phyloP scores from a whole-genome alignment of 768 basidiomycete genomes.

The Boletus rex-veris region DNA sequence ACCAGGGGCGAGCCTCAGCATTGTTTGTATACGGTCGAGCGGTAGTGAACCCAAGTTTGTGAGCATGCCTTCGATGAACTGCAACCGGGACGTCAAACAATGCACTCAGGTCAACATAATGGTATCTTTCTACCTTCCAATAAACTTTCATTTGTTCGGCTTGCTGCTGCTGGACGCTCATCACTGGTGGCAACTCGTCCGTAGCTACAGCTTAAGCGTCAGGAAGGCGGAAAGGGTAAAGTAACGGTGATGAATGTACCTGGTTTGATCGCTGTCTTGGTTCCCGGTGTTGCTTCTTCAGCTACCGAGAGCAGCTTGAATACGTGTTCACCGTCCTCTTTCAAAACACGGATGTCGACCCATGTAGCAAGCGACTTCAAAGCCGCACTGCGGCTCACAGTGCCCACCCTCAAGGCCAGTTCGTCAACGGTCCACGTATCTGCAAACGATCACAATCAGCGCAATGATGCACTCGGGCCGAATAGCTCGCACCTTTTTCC shows the following conservation, averaged over 20 bases:
- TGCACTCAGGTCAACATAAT: neutral
- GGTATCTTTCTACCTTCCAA: slow-evolving; percentile 63
- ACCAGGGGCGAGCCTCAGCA: slow-evolving; percentile 80
- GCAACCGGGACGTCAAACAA: slow-evolving; percentile 2
- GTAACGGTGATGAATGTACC: slow-evolving; percentile 16
- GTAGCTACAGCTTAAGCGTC: slow-evolving; percentile 18
- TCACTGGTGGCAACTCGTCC: slow-evolving; percentile 46
- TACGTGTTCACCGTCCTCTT: slow-evolving; percentile 55
- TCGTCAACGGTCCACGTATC: slow-evolving; percentile 72
- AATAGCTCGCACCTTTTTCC: slow-evolving; percentile 47
- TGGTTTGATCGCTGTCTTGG: slow-evolving; percentile 19
- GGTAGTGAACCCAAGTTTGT: slow-evolving; percentile 77
- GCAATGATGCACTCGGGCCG: neutral
- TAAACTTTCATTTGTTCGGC: slow-evolving; percentile 83
- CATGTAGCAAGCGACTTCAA: slow-evolving; percentile 79
- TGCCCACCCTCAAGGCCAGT: slow-evolving; percentile 58
- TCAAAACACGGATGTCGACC: slow-evolving; percentile 79
- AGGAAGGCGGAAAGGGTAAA: neutral
- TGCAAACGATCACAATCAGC: slow-evolving; percentile 25
- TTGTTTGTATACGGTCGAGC: slow-evolving; percentile 80
- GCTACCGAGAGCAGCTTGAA: slow-evolving; percentile 66
- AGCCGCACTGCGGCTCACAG: slow-evolving; percentile 59
- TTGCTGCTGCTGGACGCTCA: slow-evolving; percentile 67
- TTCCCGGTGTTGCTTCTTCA: slow-evolving; percentile 40
- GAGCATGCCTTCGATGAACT: slow-evolving; percentile 92